These are phyloP conservation scores for Ophiostoma fasciatum DNA, from an alignment of 2,329 filamentous ascomycete genomes.

Conservation along the genomic window DNA sequence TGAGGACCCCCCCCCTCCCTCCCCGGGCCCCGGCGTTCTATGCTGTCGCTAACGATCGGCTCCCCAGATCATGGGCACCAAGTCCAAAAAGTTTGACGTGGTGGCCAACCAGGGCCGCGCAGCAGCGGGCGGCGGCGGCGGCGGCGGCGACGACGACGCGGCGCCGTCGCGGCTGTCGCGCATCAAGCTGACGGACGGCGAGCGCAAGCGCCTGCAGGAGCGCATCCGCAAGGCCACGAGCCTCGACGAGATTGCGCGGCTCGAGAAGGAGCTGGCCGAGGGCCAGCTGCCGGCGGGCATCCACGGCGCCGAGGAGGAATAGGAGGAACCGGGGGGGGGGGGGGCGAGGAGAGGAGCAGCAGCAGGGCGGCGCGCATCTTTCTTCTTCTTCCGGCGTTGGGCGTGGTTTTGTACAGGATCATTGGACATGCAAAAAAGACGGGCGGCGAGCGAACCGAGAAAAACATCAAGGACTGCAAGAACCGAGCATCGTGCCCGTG, in stretches of 20 bases:
- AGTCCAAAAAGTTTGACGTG: constrained; percentile 60
- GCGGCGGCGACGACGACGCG: constrained; percentile 17
- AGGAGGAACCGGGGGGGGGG: too few relatives aligned
- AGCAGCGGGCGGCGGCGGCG: constrained; percentile 13
- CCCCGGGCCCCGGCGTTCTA: constrained; percentile 5
- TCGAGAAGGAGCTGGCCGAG: constrained; percentile 88
- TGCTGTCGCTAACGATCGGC: too few relatives aligned
- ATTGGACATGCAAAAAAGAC: too few relatives aligned
- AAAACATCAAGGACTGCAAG: too few relatives aligned
- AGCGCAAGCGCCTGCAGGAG: constrained; percentile 73
- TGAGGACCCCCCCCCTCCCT: too few relatives aligned
- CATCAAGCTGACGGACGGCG: constrained; percentile 74
- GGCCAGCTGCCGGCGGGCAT: constrained; percentile 65
- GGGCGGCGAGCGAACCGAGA: too few relatives aligned
- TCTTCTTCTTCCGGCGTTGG: too few relatives aligned
- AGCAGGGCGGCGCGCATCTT: too few relatives aligned
- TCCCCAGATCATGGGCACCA: constrained; percentile 63
- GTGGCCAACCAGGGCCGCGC: constrained; percentile 31
- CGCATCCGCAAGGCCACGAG: constrained; percentile 81
- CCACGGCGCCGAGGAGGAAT: constrained; percentile 26
- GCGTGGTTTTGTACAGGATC: too few relatives aligned
- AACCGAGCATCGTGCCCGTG: too few relatives aligned
- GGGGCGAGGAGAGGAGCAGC: too few relatives aligned
- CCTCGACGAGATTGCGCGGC: constrained; percentile 71
- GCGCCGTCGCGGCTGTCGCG: constrained; percentile 52